Base-by-base conservation (phyloP, 2,329 filamentous ascomycete genomes). In the Waltergamsia citrina region DNA sequence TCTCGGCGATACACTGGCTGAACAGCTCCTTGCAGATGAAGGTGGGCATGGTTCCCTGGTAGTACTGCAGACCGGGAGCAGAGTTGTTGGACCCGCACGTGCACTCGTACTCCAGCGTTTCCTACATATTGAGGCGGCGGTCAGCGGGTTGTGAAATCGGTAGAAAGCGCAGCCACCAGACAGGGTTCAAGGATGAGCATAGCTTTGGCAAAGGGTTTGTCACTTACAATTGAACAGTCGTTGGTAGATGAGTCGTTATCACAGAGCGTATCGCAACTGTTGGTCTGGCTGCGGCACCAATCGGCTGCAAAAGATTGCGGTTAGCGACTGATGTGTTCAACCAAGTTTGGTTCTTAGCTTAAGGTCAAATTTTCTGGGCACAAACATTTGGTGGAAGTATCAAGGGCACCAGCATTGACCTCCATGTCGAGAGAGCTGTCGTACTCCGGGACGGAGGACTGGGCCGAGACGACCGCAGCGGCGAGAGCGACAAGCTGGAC, bases 11-110 rank as follows among this genome's bases (percentile, higher is more conserved):
- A 56, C 72, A 77, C 38, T 66, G 53, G 18, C 46, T 40, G 51
- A 59, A 71, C 26, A 69, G 63, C 39, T 59, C 39, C 37, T 63
- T 18, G 60, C 72, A 77, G 47, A 72, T 63, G 47, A 68, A 73
- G 37, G 56, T 62, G 31, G 64, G 62, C 43, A 76, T 54, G 3
- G 69, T 71, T 57, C 73, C 62, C 32, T 41, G 44, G 56, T 71
- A 76, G 51, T 67, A 62, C 51, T 71, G 56, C 29, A 76, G 62
- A 38, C 65, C 67, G 11, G 71, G 69, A 6, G 59, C 56, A 30
- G 60, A 62, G 45, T 50, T 55, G 52, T 74, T 71, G 41, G 52
- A 45, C 22, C 48, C 34, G 59, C 71, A 75, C 12, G 52, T 59
- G 53, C 71, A 76, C 12, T 49, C 43, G 54, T 62, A 75, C 34